These are phyloP conservation scores for Scedosporium aurantiacum DNA, from an alignment of 2,329 filamentous ascomycete genomes.

Conservation along the genomic window DNA sequence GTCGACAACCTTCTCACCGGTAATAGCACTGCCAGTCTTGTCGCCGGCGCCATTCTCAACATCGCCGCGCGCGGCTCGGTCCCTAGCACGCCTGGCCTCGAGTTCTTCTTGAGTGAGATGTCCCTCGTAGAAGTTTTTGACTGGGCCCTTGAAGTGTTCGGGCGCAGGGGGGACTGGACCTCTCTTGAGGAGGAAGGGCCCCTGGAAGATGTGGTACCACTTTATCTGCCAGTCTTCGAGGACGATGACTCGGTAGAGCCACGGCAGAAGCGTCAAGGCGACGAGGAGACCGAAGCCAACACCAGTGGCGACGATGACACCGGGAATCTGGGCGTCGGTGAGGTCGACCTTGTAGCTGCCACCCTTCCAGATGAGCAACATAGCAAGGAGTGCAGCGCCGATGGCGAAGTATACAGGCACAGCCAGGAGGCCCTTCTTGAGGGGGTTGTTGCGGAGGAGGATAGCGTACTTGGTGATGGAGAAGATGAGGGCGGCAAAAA, in stretches of 20 bases:
- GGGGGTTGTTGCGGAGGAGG: slow-evolving; percentile 40
- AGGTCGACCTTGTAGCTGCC: slow-evolving; percentile 35
- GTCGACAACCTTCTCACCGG: slow-evolving; percentile 17
- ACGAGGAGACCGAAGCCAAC: slow-evolving; percentile 37
- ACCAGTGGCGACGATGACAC: slow-evolving; percentile 42
- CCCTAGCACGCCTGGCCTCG: slow-evolving; percentile 26
- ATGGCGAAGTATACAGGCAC: slow-evolving; percentile 48
- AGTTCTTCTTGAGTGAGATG: slow-evolving; percentile 44
- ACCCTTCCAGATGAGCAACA: slow-evolving; percentile 51
- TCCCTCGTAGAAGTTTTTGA: slow-evolving; percentile 46
- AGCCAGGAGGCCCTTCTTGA: slow-evolving; percentile 37
- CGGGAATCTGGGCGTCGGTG: slow-evolving; percentile 34
- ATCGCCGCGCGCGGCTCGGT: slow-evolving; percentile 5
- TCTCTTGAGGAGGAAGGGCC: slow-evolving; percentile 39
- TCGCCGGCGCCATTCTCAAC: slow-evolving; percentile 13
- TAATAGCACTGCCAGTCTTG: slow-evolving; percentile 13
- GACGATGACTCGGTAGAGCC: slow-evolving; percentile 46
- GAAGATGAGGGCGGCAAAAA: slow-evolving; percentile 44
- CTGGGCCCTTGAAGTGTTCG: slow-evolving; percentile 25
- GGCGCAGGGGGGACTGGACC: slow-evolving; percentile 29
- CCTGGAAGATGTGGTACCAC: slow-evolving; percentile 40
- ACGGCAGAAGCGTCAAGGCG: slow-evolving; percentile 45
- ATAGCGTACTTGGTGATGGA: slow-evolving; percentile 45
- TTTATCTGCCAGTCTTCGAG: slow-evolving; percentile 50
- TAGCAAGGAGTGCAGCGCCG: slow-evolving; percentile 41